phyloP scores from a whole-genome alignment of 169 alveolate species.

The Plasmodium knowlesi region DNA sequence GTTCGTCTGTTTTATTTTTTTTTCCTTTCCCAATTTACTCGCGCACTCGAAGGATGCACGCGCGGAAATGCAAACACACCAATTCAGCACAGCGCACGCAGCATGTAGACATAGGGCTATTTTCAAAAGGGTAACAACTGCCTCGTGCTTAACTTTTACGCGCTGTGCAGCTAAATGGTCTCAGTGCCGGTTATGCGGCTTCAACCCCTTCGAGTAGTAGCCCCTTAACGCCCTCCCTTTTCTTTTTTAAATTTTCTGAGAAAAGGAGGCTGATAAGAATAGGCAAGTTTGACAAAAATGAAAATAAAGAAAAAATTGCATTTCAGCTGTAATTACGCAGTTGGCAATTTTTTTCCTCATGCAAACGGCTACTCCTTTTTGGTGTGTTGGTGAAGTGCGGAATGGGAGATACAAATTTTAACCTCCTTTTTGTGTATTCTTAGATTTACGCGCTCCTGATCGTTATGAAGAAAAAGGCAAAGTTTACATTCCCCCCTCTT shows the following conservation, averaged over 20 bases:
- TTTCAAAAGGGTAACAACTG: not conserved
- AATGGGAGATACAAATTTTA: not conserved
- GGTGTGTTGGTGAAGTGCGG: not conserved
- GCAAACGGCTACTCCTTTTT: not conserved
- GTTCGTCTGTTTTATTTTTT: not conserved
- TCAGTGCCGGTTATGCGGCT: not conserved
- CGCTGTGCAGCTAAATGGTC: not conserved
- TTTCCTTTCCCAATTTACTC: not conserved
- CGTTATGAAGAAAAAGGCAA: not conserved
- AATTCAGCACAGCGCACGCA: not conserved
- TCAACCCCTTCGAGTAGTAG: not conserved
- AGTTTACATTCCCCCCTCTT: not conserved
- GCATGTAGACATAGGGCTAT: not conserved
- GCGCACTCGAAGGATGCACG: not conserved
- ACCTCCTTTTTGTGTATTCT: not conserved
- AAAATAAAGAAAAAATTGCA: not conserved
- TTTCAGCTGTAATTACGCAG: not conserved
- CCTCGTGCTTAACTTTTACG: not conserved
- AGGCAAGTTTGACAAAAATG: not conserved
- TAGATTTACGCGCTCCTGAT: not conserved
- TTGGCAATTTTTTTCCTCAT: not conserved
- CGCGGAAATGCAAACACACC: not conserved
- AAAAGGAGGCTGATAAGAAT: not conserved
- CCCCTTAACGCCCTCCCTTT: not conserved
- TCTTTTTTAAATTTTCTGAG: not conserved